Evolutionary conservation across 371 early-diverging fungal species (phyloP).

Genomic region (Mucor irregularis): DNA sequence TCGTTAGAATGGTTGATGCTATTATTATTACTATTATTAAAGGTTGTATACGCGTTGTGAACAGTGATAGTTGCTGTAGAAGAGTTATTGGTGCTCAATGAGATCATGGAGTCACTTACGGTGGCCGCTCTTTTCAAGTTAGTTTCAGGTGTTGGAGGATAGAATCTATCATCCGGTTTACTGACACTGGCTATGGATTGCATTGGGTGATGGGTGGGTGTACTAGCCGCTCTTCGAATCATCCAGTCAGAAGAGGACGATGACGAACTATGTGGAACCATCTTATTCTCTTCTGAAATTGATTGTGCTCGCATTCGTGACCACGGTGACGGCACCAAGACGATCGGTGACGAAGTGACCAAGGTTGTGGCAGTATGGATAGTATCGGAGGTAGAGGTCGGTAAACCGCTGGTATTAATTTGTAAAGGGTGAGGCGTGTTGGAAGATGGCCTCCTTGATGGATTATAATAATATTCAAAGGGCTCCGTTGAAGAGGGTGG

Average conservation of each 20-base stretch:
- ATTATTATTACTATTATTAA: background rate
- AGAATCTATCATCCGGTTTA: conserved; percentile 21
- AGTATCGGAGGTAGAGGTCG: conserved; percentile 15
- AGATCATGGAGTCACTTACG: background rate
- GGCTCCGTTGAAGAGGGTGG: conserved; percentile 7
- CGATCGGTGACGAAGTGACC: background rate
- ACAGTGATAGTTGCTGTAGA: background rate
- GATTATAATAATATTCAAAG: conserved; percentile 2
- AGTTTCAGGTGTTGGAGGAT: background rate
- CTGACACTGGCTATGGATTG: conserved; percentile 9
- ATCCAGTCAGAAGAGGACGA: conserved; percentile 3
- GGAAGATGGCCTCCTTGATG: background rate
- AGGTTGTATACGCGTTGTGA: background rate
- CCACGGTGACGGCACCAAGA: conserved; percentile 23
- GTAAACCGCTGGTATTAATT: background rate
- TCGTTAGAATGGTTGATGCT: background rate
- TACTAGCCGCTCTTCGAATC: conserved; percentile 14
- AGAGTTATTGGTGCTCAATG: background rate
- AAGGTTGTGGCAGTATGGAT: conserved; percentile 11
- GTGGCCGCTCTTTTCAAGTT: conserved; percentile 14
- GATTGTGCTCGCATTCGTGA: background rate
- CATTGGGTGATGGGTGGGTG: conserved; percentile 16
- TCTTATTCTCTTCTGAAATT: background rate
- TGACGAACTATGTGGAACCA: background rate
- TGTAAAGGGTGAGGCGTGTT: conserved; percentile 6